phyloP scores from a whole-genome alignment of 2,329 filamentous ascomycete genomes.

The Epichloe glyceriae region DNA sequence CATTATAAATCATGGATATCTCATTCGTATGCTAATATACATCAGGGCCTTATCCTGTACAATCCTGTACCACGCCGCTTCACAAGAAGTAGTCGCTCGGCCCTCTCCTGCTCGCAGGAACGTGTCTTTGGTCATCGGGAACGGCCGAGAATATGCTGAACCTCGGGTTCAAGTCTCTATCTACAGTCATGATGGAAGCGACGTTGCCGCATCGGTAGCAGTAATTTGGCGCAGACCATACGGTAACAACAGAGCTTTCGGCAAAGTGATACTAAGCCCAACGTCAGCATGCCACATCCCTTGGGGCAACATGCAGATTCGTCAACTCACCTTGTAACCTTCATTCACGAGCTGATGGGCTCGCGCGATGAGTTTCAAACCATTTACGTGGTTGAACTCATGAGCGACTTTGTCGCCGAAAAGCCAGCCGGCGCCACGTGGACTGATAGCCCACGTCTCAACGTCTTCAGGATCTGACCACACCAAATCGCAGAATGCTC shows the following conservation, averaged over 20 bases:
- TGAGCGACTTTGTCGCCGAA: conserved; percentile 96
- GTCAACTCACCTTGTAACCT: conserved; percentile 66
- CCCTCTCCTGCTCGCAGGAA: conserved; percentile 57
- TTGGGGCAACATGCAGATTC: background rate
- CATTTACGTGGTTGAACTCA: conserved; percentile 96
- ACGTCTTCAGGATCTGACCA: conserved; percentile 98
- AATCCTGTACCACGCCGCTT: conserved; percentile 16
- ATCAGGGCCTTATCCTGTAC: conserved; percentile 18
- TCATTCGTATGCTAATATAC: conserved; percentile 30
- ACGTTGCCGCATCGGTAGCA: conserved; percentile 94
- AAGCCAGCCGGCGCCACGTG: conserved; percentile 90
- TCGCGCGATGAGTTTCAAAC: conserved; percentile 85
- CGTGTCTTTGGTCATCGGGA: conserved; percentile 71
- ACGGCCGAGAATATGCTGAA: conserved; percentile 90
- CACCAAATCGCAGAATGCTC: conserved; percentile 93
- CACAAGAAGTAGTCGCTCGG: conserved; percentile 60
- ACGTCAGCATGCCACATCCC: background rate
- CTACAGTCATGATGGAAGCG: conserved; percentile 89
- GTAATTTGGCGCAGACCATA: conserved; percentile 96
- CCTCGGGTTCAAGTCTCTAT: conserved; percentile 71
- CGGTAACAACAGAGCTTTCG: conserved; percentile 90
- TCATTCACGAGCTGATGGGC: conserved; percentile 99
- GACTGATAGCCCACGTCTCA: conserved; percentile 91
- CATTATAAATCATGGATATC: conserved; percentile 25
- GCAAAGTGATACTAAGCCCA: conserved; percentile 71